phyloP scores from a whole-genome alignment of 2,329 filamentous ascomycete species.

The Dryadomyces quercivorus region DNA sequence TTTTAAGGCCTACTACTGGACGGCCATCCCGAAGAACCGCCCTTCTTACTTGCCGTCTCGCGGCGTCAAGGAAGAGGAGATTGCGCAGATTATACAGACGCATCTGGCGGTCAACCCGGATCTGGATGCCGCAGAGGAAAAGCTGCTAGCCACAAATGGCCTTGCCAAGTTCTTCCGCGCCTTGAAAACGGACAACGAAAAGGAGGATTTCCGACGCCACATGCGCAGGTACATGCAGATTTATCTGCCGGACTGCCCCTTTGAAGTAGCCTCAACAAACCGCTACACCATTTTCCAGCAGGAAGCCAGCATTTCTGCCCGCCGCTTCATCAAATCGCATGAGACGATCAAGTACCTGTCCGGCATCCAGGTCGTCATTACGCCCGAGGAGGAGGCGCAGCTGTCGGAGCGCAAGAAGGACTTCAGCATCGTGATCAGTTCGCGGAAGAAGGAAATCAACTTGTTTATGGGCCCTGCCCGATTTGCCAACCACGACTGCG shows the following conservation, averaged over 20 bases:
- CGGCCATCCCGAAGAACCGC: constrained; percentile 86
- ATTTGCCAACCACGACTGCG: constrained; percentile 95
- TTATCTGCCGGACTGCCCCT: constrained; percentile 86
- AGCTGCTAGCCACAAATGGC: constrained; percentile 60
- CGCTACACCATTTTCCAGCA: constrained; percentile 86
- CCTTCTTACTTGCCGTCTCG: constrained; percentile 75
- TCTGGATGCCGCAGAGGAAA: constrained; percentile 54
- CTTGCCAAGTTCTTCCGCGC: constrained; percentile 57
- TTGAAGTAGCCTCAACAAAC: constrained; percentile 84
- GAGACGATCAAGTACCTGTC: constrained; percentile 84
- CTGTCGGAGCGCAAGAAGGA: constrained; percentile 76
- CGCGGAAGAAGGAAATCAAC: constrained; percentile 78
- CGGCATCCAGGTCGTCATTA: constrained; percentile 86
- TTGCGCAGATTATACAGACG: constrained; percentile 46
- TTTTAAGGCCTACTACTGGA: constrained; percentile 84
- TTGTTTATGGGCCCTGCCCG: constrained; percentile 90
- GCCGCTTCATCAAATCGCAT: constrained; percentile 65
- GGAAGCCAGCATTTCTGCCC: constrained; percentile 77
- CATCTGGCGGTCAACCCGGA: constrained; percentile 68
- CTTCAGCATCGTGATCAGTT: constrained; percentile 94
- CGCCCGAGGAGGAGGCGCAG: constrained; percentile 76
- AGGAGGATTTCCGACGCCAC: constrained; percentile 75
- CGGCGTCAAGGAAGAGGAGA: constrained; percentile 56
- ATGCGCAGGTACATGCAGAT: constrained; percentile 85
- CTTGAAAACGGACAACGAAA: constrained; percentile 65